Evolutionary conservation across 2,329 filamentous ascomycete genomes (phyloP).

Genomic region (Phialophora chinensis): DNA sequence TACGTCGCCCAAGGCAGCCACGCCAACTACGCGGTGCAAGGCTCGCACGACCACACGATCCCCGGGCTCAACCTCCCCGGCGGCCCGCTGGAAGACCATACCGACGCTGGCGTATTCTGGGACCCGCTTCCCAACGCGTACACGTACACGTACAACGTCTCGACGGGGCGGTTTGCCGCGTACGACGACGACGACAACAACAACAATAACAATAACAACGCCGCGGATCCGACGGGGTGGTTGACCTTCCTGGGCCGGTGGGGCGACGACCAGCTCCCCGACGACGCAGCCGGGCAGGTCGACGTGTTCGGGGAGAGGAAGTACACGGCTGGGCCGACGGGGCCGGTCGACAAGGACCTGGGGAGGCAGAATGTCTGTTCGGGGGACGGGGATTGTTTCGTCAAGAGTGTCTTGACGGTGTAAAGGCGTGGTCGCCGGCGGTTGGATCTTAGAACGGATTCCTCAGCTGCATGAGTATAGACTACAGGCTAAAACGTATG

Average conservation of each 20-base stretch:
- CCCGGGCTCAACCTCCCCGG: slow-evolving; percentile 63
- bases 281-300: slow-evolving; percentile 51
- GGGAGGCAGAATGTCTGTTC: slow-evolving; percentile 64
- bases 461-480: neutral
- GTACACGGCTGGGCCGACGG: slow-evolving; percentile 65
- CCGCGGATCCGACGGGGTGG: slow-evolving; percentile 58
- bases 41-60: slow-evolving; percentile 66
- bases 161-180: slow-evolving; percentile 52
- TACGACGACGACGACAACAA: slow-evolving; percentile 45
- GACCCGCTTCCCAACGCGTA: slow-evolving; percentile 64
- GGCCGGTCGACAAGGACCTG: slow-evolving; percentile 65
- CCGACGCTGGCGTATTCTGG: slow-evolving; percentile 63
- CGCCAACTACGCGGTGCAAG: slow-evolving; percentile 67
- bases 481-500: too few species aligned
- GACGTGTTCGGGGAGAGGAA: slow-evolving; percentile 60
- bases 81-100: slow-evolving; percentile 59
- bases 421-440: neutral
- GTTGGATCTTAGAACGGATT: too few species aligned
- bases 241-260: slow-evolving; percentile 64
- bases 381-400: slow-evolving; percentile 20
- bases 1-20: slow-evolving; percentile 68
- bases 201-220: neutral
- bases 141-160: slow-evolving; percentile 60
- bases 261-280: slow-evolving; percentile 66
- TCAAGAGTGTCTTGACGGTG: slow-evolving; percentile 16